Base-by-base conservation (phyloP, 2,329 filamentous ascomycete genomes). In the Pochonia chlamydosporia region DNA sequence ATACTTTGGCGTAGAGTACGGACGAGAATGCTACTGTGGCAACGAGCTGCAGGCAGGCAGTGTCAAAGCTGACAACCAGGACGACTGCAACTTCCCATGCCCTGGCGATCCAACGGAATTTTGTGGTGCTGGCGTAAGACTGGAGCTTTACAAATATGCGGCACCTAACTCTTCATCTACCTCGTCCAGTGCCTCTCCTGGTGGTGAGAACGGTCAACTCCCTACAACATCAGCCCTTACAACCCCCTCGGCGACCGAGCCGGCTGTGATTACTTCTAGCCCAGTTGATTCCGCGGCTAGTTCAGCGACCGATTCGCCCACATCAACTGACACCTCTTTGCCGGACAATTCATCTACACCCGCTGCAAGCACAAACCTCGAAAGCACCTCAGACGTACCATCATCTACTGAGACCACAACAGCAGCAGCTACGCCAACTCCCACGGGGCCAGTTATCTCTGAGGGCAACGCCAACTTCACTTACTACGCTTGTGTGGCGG, bases 21-120 rank as follows among this genome's bases (percentile, higher is more conserved):
- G 64, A 3, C 58, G 56, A 2, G 66, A 69, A 28, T 69, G 67
- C 18, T 70, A 63, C 56, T 70, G 66, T 31, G 64, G 64, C 8
- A 57, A 65, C 42, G 44, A 40, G 1, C 50, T 69, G 8, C 57
- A 59, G 18, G 53, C 55, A 4, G 65, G 64, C 1, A 58, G 54
- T 49, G 28, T 48, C 9, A 49, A 49, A 11, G 44, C 55, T 2
- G 59, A 55, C 43, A 64, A 68, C 36, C 55, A 63, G 6, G 59
- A 58, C 1, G 54, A 60, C 49, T 69, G 67, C 44, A 63, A 56
- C 26, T 59, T 64, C 28, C 44, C 52, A 6, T 70, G 67, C 44
- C 64, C 67, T 10, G 67, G 65, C 3, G 58, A 70, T 28, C 52
- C 49, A 0, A 55, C 52, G 3, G 50, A 56, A 3, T 67, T 52